These are phyloP conservation scores for Talaromyces marneffei DNA, from an alignment of 2,329 filamentous ascomycete genomes.

Conservation along the genomic window DNA sequence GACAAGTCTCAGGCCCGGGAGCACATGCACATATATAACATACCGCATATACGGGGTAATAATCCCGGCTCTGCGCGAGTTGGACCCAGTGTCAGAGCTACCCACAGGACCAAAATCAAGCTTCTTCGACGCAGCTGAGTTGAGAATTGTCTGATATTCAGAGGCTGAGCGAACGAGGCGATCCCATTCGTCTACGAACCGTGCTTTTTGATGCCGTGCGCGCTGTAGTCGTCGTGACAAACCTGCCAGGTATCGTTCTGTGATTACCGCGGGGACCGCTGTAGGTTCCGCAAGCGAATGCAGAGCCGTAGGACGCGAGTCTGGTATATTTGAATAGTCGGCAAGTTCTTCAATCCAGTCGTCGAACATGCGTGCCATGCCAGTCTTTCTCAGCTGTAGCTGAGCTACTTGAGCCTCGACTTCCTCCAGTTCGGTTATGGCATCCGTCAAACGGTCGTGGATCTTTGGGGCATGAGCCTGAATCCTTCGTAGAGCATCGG, in stretches of 20 bases:
- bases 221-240: constrained; percentile 75
- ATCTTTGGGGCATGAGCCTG: constrained; percentile 73
- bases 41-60: constrained; percentile 80
- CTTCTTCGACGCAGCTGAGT: constrained; percentile 72
- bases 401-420: constrained; percentile 75
- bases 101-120: constrained; percentile 64
- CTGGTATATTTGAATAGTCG: constrained; percentile 66
- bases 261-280: constrained; percentile 72
- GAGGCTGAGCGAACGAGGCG: constrained; percentile 67
- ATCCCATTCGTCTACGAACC: constrained; percentile 84
- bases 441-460: constrained; percentile 82
- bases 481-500: constrained; percentile 65
- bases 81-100: constrained; percentile 46
- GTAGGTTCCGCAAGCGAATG: constrained; percentile 36
- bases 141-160: constrained; percentile 72
- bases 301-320: constrained; percentile 44
- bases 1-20: constrained; percentile 62
- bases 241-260: constrained; percentile 87
- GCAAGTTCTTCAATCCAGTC: constrained; percentile 96
- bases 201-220: constrained; percentile 73
- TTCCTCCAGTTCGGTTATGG: constrained; percentile 70
- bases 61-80: constrained; percentile 52
- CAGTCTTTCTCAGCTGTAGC: constrained; percentile 73
- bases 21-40: constrained; percentile 64
- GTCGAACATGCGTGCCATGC: constrained; percentile 66